These are phyloP conservation scores for Botrytis pseudocinerea DNA, from an alignment of 2,329 filamentous ascomycete species.

Conservation along the genomic window DNA sequence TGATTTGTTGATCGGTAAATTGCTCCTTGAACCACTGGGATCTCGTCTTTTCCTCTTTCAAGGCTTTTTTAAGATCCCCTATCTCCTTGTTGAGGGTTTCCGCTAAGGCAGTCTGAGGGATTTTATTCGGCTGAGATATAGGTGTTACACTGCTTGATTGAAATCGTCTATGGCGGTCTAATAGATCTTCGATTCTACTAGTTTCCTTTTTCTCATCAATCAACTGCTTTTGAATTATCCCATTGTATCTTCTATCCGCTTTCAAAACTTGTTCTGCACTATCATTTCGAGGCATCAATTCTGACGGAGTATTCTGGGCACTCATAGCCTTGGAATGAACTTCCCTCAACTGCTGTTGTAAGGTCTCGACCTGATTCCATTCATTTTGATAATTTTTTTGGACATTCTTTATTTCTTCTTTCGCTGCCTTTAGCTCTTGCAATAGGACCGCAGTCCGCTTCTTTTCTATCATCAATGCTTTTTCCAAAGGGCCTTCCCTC, in stretches of 20 bases:
- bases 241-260: neutral
- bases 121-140: neutral
- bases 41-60: neutral
- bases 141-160: neutral
- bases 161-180: neutral
- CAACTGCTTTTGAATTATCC: neutral
- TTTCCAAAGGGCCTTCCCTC: neutral
- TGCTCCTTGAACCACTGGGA: neutral
- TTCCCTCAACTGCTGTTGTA: neutral
- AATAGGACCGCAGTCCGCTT: neutral
- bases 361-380: conserved; percentile 1
- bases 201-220: neutral
- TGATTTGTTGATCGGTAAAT: neutral
- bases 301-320: neutral
- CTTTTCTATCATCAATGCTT: conserved; percentile 2
- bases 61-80: neutral
- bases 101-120: neutral
- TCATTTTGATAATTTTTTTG: neutral
- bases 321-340: neutral
- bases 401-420: too few species aligned
- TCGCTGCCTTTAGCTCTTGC: neutral
- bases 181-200: neutral
- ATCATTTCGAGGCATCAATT: neutral
- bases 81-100: neutral
- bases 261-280: neutral